These are phyloP conservation scores for Ophiostoma himal-ulmi DNA, from an alignment of 2,329 filamentous ascomycete species.

Conservation along the genomic window DNA sequence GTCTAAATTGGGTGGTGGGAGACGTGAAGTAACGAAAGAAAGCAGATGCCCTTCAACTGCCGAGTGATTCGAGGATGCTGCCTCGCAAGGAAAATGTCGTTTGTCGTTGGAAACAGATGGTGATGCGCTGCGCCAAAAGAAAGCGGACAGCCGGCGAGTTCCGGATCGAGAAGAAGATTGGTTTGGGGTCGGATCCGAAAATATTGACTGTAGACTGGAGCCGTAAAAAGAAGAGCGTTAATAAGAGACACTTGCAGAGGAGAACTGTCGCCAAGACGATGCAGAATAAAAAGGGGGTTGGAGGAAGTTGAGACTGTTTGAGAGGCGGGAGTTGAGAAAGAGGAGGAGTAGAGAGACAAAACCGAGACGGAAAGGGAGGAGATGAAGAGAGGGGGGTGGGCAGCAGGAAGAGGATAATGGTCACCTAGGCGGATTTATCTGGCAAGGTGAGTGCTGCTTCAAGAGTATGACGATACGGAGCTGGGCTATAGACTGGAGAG, in stretches of 20 bases:
- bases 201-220: neutral
- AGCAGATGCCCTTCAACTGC: neutral
- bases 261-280: neutral
- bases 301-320: neutral
- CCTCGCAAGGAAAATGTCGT: neutral
- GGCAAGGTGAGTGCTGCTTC: neutral
- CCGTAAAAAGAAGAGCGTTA: neutral
- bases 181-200: neutral
- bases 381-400: neutral
- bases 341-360: neutral
- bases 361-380: neutral
- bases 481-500: neutral
- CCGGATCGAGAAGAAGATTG: neutral
- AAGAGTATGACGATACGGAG: slow-evolving; percentile 1
- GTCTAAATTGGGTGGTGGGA: neutral
- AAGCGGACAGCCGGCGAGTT: neutral
- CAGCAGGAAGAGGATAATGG: neutral
- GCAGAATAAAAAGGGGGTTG: neutral
- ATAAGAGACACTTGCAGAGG: slow-evolving; percentile 9
- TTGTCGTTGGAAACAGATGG: neutral
- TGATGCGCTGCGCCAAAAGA: neutral
- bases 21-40: neutral
- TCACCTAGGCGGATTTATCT: neutral
- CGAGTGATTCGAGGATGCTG: neutral
- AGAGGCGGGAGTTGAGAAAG: neutral